These are phyloP conservation scores for Hymenoscyphus fraxineus DNA, from an alignment of 2,329 filamentous ascomycete genomes.

Conservation along the genomic window DNA sequence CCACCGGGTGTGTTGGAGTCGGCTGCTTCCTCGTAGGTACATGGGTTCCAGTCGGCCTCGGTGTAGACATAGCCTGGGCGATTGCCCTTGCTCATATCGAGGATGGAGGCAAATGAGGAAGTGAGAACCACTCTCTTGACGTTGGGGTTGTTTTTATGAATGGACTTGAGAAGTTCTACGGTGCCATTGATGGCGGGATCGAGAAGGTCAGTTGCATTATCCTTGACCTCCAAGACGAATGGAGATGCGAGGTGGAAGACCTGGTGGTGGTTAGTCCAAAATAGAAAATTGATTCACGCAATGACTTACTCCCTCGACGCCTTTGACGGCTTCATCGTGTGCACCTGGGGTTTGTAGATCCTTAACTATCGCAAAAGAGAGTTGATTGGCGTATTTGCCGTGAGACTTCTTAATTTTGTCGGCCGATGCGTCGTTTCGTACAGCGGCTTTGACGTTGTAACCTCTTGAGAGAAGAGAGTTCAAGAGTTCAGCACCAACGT, in stretches of 20 bases:
- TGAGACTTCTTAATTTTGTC: constrained; percentile 40
- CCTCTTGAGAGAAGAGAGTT: constrained; percentile 40
- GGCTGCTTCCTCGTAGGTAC: constrained; percentile 43
- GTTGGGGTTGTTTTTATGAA: constrained; percentile 39
- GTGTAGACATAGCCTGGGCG: constrained; percentile 46
- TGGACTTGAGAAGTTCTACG: constrained; percentile 44
- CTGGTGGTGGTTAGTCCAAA: constrained; percentile 9
- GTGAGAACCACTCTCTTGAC: constrained; percentile 47
- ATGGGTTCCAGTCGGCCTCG: constrained; percentile 52
- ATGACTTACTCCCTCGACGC: constrained; percentile 59
- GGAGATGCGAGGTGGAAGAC: constrained; percentile 67
- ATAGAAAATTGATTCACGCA: background rate
- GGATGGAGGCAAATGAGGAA: constrained; percentile 59
- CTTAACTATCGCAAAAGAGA: constrained; percentile 51
- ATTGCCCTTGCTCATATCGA: constrained; percentile 49
- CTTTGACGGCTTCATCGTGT: constrained; percentile 55
- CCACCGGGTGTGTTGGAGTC: constrained; percentile 12
- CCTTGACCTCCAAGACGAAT: constrained; percentile 34
- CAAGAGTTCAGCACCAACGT: constrained; percentile 49
- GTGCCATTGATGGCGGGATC: constrained; percentile 53
- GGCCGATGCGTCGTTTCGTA: constrained; percentile 44
- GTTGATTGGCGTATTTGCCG: constrained; percentile 35
- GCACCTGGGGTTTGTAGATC: constrained; percentile 68
- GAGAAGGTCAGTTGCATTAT: constrained; percentile 41
- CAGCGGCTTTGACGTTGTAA: constrained; percentile 41